Base-by-base conservation (phyloP, 306 rosid species). In the Gillenia trifoliata region DNA sequence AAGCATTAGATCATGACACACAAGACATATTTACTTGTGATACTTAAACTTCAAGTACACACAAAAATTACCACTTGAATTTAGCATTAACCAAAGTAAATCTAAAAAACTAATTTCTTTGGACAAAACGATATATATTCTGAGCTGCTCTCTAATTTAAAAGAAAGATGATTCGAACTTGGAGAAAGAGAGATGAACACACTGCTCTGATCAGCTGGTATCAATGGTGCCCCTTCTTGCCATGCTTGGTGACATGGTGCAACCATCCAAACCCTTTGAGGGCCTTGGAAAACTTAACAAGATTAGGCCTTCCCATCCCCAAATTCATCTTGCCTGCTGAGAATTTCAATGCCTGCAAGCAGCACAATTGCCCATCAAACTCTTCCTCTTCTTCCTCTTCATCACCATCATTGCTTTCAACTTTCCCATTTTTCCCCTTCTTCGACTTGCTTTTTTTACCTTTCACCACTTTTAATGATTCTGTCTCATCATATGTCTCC, bases 301-400 rank as follows among this genome's bases (percentile, higher is more conserved):
- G 86, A 73, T 83, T 90, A 12, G 93, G 93, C 83, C 88, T 88
- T 55, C 96, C 93, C 92, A 94, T 85, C 41, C 98, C 97, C 23
- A 93, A 71, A 71, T 88, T 91, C 92, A 91, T 87, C 87, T 94
- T 94, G 76, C 94, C 94, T 5, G 93, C 77, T 11, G 97, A 94
- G 60, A 94, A 87, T 38, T 91, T 94, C 95, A 94, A 49, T 26
- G 98, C 98, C 73, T 91, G 94, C 33, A 94, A 87, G 76, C 97
- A 94, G 70, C 98, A 91, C 55, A 91, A 31, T 72, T 88, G 89
- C 61, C 81, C 85, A 23, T 52, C 41, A 59, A 70, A 59, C 22
- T 76, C 86, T 26, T 75, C 85, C 0, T 63, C 85, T 0, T 81
- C 90, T 0, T 81, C 90, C 6, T 88, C 91, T 1, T 86, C 91